Evolutionary conservation across 768 basidiomycete species (phyloP).

Genomic region (Lentinula edodes): DNA sequence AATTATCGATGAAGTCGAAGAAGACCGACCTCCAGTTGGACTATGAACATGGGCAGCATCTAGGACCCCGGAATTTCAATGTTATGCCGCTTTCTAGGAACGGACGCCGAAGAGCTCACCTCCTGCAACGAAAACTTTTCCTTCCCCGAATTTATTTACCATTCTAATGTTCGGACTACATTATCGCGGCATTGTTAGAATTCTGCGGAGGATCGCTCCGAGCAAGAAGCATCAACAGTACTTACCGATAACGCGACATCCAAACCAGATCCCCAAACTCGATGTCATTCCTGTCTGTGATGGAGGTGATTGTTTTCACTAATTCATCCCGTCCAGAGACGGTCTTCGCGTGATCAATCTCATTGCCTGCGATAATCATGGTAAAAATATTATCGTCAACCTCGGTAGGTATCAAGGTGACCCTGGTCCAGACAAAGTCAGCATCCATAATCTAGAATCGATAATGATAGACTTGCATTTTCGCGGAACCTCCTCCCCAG

Average conservation of each 20-base stretch:
- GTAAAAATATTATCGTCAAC: constrained; percentile 5
- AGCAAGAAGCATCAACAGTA: too few relatives aligned
- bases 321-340: constrained; percentile 8
- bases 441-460: not conserved
- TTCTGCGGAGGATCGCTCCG: too few relatives aligned
- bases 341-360: not conserved
- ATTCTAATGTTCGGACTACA: constrained; percentile 39
- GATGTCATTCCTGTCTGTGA: constrained; percentile 11
- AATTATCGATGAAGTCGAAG: not conserved
- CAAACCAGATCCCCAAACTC: constrained; percentile 8
- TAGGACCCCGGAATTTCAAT: constrained; percentile 7
- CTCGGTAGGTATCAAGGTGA: not conserved
- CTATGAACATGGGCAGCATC: constrained; percentile 40
- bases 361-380: constrained; percentile 1
- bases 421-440: not conserved
- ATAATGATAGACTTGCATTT: not conserved
- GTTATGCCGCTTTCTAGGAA: too few relatives aligned
- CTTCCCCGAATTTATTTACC: constrained; percentile 32
- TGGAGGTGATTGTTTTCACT: constrained; percentile 1
- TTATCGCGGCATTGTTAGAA: not conserved
- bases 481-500: constrained; percentile 10
- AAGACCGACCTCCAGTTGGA: constrained; percentile 24
- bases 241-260: not conserved
- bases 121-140: constrained; percentile 38
- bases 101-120: constrained; percentile 18